Conservation (phyloP, 352 stramenopile genomes). For the Phytophthora cactorum region DNA sequence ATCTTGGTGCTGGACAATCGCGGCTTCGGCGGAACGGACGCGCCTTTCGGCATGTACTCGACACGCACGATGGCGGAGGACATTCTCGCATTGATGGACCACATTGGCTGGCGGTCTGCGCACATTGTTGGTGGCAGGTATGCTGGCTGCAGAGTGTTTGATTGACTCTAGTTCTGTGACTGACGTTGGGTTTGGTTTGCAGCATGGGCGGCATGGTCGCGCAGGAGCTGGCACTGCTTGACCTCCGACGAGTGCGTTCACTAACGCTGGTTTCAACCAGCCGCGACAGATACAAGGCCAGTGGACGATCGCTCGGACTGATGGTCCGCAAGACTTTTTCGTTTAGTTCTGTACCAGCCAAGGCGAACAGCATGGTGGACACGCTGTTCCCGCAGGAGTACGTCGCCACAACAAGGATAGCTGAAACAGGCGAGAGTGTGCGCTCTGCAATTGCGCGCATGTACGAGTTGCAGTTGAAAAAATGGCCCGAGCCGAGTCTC, state of each 20-base stretch:
- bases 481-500: constrained; percentile 27
- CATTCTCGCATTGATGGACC: constrained; percentile 57
- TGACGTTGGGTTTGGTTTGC: constrained; percentile 10
- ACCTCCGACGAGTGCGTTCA: constrained; percentile 53
- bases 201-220: constrained; percentile 70
- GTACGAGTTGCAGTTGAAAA: constrained; percentile 38
- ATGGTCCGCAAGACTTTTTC: constrained; percentile 49
- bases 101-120: constrained; percentile 55
- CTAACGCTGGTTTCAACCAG: constrained; percentile 62
- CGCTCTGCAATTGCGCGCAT: constrained; percentile 32
- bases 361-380: constrained; percentile 44
- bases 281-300: constrained; percentile 51
- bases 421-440: constrained; percentile 41
- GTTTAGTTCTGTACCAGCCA: constrained; percentile 33
- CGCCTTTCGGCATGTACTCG: constrained; percentile 53
- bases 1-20: constrained; percentile 69
- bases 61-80: constrained; percentile 67
- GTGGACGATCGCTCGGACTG: constrained; percentile 37
- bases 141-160: not conserved
- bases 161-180: not conserved
- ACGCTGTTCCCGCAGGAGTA: constrained; percentile 50
- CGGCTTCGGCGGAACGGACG: constrained; percentile 52
- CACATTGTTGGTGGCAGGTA: constrained; percentile 58
- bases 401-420: constrained; percentile 34
- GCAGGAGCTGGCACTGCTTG: constrained; percentile 52